Conservation (phyloP, 768 basidiomycete genomes). For the Boletellus sp. region DNA sequence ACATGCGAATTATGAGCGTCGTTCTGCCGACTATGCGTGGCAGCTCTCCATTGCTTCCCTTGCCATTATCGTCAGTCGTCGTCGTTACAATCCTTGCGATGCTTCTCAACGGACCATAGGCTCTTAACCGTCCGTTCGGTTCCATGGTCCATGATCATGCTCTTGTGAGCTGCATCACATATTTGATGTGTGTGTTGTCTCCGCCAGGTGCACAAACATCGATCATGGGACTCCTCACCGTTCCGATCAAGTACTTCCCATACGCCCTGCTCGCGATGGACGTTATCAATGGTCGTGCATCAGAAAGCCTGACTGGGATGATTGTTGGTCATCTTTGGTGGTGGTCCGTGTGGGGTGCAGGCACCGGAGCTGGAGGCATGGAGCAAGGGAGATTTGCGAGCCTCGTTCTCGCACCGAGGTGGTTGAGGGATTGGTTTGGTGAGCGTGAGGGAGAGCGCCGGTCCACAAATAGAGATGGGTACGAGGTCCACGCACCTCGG, state of each 20-base stretch:
- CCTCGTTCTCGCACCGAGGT: slow-evolving; percentile 53
- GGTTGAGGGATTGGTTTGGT: slow-evolving; percentile 52
- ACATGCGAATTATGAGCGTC: slow-evolving; percentile 48
- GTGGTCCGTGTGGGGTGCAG: slow-evolving; percentile 60
- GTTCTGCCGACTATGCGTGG: slow-evolving; percentile 76
- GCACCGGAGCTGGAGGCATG: slow-evolving; percentile 37
- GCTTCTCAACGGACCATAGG: slow-evolving; percentile 25
- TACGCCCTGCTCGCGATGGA: slow-evolving; percentile 74
- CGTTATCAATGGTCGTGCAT: slow-evolving; percentile 61
- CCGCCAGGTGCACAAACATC: slow-evolving; percentile 66
- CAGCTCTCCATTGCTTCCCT: slow-evolving; percentile 56
- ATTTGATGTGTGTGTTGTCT: slow-evolving; percentile 64
- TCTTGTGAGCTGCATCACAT: slow-evolving; percentile 62
- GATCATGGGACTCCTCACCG: slow-evolving; percentile 71
- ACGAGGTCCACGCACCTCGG: slow-evolving; percentile 58
- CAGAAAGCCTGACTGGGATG: slow-evolving; percentile 60
- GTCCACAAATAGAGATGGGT: slow-evolving; percentile 42
- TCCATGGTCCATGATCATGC: slow-evolving; percentile 58
- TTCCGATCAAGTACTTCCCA: slow-evolving; percentile 72
- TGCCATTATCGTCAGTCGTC: slow-evolving; percentile 55
- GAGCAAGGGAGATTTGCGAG: slow-evolving; percentile 36
- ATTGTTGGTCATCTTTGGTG: slow-evolving; percentile 81
- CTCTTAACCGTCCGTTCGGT: slow-evolving; percentile 57
- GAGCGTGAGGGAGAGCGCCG: slow-evolving; percentile 32
- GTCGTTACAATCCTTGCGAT: neutral